Evolutionary conservation across 305 asterid genomes (phyloP).

Genomic region (Fraxinus sp.): DNA sequence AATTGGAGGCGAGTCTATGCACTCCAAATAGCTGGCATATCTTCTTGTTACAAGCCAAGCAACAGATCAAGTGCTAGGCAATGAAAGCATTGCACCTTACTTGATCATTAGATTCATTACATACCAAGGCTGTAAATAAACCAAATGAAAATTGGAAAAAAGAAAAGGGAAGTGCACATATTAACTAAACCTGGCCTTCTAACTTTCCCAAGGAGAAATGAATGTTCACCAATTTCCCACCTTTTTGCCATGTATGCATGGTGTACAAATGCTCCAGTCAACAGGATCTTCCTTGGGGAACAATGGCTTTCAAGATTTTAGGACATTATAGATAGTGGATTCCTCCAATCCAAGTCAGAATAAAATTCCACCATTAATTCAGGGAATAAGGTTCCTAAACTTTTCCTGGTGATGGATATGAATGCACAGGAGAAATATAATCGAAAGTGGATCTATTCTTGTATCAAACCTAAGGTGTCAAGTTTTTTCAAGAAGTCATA

Average conservation of each 20-base stretch:
- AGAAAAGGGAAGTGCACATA: background rate
- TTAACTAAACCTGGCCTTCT: background rate
- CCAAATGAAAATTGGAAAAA: background rate
- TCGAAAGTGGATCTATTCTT: slow-evolving; percentile 54
- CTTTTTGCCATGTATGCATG: slow-evolving; percentile 22
- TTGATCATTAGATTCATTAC: background rate
- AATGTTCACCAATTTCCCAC: background rate
- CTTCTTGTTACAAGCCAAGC: background rate
- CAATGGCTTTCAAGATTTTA: slow-evolving; percentile 38
- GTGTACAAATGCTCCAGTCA: slow-evolving; percentile 59
- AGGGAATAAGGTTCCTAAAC: slow-evolving; percentile 73
- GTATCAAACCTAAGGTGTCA: slow-evolving; percentile 61
- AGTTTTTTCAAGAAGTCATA: slow-evolving; percentile 40
- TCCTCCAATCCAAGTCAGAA: slow-evolving; percentile 49
- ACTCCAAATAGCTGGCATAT: background rate
- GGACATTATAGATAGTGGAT: slow-evolving; percentile 68
- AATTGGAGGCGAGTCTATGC: background rate
- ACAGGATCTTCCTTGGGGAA: slow-evolving; percentile 54
- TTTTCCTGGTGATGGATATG: slow-evolving; percentile 44
- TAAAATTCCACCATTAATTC: slow-evolving; percentile 48
- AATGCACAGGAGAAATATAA: slow-evolving; percentile 43
- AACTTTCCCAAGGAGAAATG: background rate
- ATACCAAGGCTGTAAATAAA: background rate
- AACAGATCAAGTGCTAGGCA: background rate
- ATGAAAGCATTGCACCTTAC: background rate